Percentiles rank a stretch among this genome's conserved stretches.
Conservation (phyloP, 1,284 basidiomycete genomes). For the Omphalotus olearius region DNA sequence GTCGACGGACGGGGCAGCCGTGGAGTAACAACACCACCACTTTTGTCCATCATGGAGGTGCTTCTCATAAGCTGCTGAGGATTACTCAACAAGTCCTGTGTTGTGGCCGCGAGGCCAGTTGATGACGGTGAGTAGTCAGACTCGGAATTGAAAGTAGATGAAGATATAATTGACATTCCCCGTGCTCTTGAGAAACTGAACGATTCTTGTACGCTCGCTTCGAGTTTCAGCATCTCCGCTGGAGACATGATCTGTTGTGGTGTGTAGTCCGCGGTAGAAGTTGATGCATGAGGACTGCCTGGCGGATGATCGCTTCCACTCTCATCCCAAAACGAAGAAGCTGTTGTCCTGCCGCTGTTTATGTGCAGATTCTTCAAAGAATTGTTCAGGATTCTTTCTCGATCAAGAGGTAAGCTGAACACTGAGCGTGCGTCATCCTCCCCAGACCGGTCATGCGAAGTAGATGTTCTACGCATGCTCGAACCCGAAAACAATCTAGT, state of each 20-base stretch:
- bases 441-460: constrained; percentile 33
- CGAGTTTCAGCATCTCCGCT: constrained; percentile 57
- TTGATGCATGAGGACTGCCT: constrained; percentile 25
- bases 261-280: constrained; percentile 38
- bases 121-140: constrained; percentile 18
- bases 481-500: constrained; percentile 62
- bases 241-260: constrained; percentile 65
- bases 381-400: constrained; percentile 23
- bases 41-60: constrained; percentile 4
- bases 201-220: constrained; percentile 39
- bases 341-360: background rate
- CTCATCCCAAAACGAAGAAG: constrained; percentile 49
- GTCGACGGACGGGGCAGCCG: constrained; percentile 22
- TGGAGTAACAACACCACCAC: constrained; percentile 12
- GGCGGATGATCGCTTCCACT: constrained; percentile 22
- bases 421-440: constrained; percentile 52
- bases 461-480: constrained; percentile 46
- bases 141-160: constrained; percentile 29
- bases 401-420: constrained; percentile 45
- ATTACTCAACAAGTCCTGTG: constrained; percentile 6
- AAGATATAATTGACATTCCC: constrained; percentile 31
- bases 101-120: constrained; percentile 12
- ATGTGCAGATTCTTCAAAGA: constrained; percentile 1
- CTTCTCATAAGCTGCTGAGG: constrained; percentile 3
- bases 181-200: constrained; percentile 21